These are phyloP conservation scores for Pneumocystis jirovecii DNA, from an alignment of 1,139 yeast genomes.

Conservation along the genomic window DNA sequence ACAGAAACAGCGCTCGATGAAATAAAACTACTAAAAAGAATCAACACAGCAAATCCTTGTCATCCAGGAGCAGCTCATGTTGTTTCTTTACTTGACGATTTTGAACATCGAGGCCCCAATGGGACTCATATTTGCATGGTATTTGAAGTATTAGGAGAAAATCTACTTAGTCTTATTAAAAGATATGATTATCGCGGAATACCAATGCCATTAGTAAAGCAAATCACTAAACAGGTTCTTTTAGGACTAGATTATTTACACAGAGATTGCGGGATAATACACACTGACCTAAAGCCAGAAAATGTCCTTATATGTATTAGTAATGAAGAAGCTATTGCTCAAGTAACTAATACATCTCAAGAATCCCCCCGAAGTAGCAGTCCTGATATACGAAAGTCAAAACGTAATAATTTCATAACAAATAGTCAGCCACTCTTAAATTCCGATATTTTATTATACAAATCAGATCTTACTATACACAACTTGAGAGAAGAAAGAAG, in stretches of 20 bases:
- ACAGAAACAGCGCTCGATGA: conserved; percentile 83
- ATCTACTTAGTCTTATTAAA: conserved; percentile 52
- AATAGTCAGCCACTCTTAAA: conserved; percentile 81
- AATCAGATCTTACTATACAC: background rate
- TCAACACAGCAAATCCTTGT: conserved; percentile 34
- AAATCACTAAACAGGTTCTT: conserved; percentile 62
- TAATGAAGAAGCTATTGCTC: conserved; percentile 56
- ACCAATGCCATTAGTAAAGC: conserved; percentile 61
- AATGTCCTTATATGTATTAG: conserved; percentile 70
- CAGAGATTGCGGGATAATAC: conserved; percentile 76
- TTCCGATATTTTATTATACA: conserved; percentile 36
- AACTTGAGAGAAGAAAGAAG: background rate
- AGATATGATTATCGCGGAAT: conserved; percentile 55
- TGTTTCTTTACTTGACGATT: conserved; percentile 56
- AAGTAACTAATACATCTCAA: conserved; percentile 24
- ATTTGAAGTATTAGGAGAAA: conserved; percentile 77
- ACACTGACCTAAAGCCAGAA: conserved; percentile 83
- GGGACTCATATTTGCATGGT: conserved; percentile 82
- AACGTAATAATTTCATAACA: conserved; percentile 64
- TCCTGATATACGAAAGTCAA: conserved; percentile 32
- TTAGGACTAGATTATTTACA: conserved; percentile 69
- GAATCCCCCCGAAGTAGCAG: conserved; percentile 13
- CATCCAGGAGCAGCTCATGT: conserved; percentile 65
- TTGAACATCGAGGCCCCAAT: conserved; percentile 64
- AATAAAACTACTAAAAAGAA: conserved; percentile 42